Conservation (phyloP, 2,329 filamentous ascomycete genomes). For the Hypoxylon sp. region DNA sequence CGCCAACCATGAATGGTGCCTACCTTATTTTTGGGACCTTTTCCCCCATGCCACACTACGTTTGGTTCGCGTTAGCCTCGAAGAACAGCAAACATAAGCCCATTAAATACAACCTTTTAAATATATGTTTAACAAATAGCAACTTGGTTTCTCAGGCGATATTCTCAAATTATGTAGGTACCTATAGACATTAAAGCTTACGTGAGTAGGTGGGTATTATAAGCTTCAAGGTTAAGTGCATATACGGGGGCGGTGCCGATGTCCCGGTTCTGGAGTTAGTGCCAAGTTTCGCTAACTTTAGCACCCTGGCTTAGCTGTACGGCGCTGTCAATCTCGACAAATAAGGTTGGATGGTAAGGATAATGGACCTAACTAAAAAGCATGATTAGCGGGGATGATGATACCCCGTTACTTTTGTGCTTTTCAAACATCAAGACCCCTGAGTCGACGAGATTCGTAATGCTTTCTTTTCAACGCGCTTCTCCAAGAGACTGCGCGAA, state of each 20-base stretch:
- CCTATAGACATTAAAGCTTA: background rate
- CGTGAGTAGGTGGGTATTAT: background rate
- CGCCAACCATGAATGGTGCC: background rate
- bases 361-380: constrained; percentile 11
- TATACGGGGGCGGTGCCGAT: constrained; percentile 28
- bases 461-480: constrained; percentile 18
- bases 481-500: background rate
- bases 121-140: background rate
- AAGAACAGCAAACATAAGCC: background rate
- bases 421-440: constrained; percentile 23
- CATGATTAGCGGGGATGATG: constrained; percentile 22
- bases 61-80: background rate
- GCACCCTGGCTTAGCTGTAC: constrained; percentile 9
- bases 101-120: background rate
- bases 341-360: constrained; percentile 26
- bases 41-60: background rate
- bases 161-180: background rate
- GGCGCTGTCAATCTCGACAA: constrained; percentile 20
- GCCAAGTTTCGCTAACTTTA: constrained; percentile 23
- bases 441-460: constrained; percentile 21
- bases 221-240: background rate
- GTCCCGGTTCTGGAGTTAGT: constrained; percentile 29
- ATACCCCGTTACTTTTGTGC: background rate
- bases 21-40: no score
- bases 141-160: background rate